Percentiles rank a stretch among this genome's conserved stretches.
These are phyloP conservation scores for Botryosphaeria agaves DNA, from an alignment of 2,329 filamentous ascomycete species.

Conservation along the genomic window DNA sequence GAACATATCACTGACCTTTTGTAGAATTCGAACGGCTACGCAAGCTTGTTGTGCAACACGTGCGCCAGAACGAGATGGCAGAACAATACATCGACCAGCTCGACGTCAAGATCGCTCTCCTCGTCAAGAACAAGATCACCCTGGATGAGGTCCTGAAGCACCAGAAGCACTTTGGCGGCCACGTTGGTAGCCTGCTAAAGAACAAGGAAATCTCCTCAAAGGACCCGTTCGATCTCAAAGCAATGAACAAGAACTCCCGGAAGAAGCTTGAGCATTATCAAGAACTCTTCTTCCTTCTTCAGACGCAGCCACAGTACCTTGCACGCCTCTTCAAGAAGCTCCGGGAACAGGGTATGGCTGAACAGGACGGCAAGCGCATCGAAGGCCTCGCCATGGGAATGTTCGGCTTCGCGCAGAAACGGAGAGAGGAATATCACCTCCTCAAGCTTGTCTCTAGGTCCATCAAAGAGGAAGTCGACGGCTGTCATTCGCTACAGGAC, in stretches of 20 bases:
- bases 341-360: constrained; percentile 65
- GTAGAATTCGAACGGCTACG: constrained; percentile 79
- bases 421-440: constrained; percentile 90
- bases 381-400: constrained; percentile 91
- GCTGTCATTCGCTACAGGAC: constrained; percentile 57
- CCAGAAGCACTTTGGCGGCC: constrained; percentile 87
- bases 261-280: constrained; percentile 95
- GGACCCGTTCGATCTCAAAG: constrained; percentile 92
- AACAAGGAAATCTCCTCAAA: constrained; percentile 78
- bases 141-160: constrained; percentile 94
- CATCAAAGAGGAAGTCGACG: constrained; percentile 70
- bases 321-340: constrained; percentile 73
- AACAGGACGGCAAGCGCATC: constrained; percentile 84
- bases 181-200: constrained; percentile 67
- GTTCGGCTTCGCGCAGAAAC: constrained; percentile 94
- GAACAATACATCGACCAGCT: constrained; percentile 98
- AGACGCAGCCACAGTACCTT: constrained; percentile 91
- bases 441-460: constrained; percentile 74
- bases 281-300: constrained; percentile 90
- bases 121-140: constrained; percentile 99
- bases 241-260: constrained; percentile 88
- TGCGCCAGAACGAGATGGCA: constrained; percentile 89
- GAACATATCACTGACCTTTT: constrained; percentile 8
- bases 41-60: constrained; percentile 93
- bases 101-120: constrained; percentile 93